Evolutionary conservation across 1,139 yeast genomes (phyloP), one percentile per base, ranked within the genome.

Genomic region (Trichomonascaceae sp.): DNA sequence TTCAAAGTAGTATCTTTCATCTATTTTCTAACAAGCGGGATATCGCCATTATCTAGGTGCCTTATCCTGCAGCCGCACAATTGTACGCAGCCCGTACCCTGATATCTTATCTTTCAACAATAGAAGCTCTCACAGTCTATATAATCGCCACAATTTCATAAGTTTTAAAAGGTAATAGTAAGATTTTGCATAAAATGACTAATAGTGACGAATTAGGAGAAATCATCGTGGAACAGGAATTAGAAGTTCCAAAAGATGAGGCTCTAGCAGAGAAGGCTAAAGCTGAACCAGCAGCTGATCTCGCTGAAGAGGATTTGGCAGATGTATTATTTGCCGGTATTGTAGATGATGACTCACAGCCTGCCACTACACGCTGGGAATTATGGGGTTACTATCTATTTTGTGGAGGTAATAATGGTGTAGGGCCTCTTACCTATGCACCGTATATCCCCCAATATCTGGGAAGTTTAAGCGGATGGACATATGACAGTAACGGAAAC

Each of bases 351-450:
- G 52, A 53, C 22, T 27, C 38, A 13, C 50, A 49, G 17, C 60
- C 61, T 1, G 48, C 46, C 1, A 59, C 61, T 15, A 54, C 55
- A 13, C 50, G 56, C 44, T 45, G 50, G 52, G 61, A 59, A 43
- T 51, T 58, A n/a, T 52, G 54, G 54, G 46, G 55, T 7, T 59
- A 59, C 51, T 56, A 56, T 44, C 51, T 59, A 22, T 59, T 55
- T 32, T 58, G 57, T 45, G 57, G 55, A n/a, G 61, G 61, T 22
- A 55, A 57, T 45, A 56, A 56, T 45, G 55, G 60, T 41, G 58
- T 56, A 1, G 60, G 61, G 13, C 60, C 61, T 8, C 38, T 54
- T 12, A 47, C 59, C 6, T 55, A 55, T 43, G 55, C 57, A 9
- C 59, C 60, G 12, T 55, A 46, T 48, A 22, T 55, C 22, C 58